Percentiles rank a stretch among this genome's conserved stretches.
These are phyloP conservation scores for Aplosporella prunicola DNA, from an alignment of 2,329 filamentous ascomycete genomes.

Conservation along the genomic window DNA sequence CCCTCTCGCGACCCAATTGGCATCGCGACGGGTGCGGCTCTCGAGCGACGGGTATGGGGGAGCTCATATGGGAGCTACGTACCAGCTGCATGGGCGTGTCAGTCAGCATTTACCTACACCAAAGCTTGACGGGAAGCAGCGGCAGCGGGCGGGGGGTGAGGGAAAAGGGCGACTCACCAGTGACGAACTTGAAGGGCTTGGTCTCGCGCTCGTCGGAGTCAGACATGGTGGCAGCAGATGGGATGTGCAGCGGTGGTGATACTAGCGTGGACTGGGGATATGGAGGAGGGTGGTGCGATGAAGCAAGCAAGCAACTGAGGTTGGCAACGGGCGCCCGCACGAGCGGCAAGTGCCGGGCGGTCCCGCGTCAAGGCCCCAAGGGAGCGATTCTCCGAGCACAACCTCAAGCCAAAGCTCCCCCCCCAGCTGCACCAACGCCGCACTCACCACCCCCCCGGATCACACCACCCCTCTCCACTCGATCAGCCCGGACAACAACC, in stretches of 20 bases:
- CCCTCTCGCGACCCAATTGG: background rate
- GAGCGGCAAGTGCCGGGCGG: slow-evolving; percentile 7
- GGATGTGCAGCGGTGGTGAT: slow-evolving; percentile 33
- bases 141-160: slow-evolving; percentile 9
- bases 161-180: slow-evolving; percentile 58
- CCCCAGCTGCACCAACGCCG: slow-evolving; percentile 21
- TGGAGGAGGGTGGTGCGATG: slow-evolving; percentile 21
- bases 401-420: slow-evolving; percentile 8
- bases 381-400: background rate
- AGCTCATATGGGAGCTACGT: slow-evolving; percentile 20
- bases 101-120: slow-evolving; percentile 34
- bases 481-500: slow-evolving; percentile 16
- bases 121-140: slow-evolving; percentile 19
- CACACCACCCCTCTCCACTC: slow-evolving; percentile 22
- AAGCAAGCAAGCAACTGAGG: slow-evolving; percentile 19
- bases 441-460: slow-evolving; percentile 14
- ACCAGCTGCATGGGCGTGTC: slow-evolving; percentile 37
- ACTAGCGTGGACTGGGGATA: slow-evolving; percentile 20
- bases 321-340: slow-evolving; percentile 8
- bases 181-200: slow-evolving; percentile 99
- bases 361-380: background rate
- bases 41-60: no score
- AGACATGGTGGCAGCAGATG: slow-evolving; percentile 88
- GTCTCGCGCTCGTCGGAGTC: slow-evolving; percentile 82
- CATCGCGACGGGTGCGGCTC: no score